Percentiles rank a stretch among this genome's conserved stretches.
Evolutionary conservation across 1,284 basidiomycete genomes (phyloP).

Genomic region (Naganishia albida): DNA sequence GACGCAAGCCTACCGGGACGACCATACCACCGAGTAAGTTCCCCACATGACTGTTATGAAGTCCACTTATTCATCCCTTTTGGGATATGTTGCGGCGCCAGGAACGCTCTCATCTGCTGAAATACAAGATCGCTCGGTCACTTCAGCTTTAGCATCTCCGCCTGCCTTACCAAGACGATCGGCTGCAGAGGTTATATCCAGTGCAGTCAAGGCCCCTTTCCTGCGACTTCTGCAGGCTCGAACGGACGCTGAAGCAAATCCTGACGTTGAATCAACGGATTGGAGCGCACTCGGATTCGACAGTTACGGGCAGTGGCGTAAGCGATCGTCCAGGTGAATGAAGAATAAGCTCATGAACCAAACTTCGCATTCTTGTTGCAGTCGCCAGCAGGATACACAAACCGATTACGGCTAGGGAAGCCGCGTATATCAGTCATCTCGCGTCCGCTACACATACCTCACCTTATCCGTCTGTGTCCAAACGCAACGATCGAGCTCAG

Average conservation of each 20-base stretch:
- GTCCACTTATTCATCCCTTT: no score
- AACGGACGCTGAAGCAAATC: not conserved
- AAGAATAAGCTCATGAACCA: not conserved
- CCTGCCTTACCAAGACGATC: no score
- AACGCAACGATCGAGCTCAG: not conserved
- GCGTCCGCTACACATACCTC: not conserved
- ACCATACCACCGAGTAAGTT: no score
- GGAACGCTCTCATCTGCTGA: no score
- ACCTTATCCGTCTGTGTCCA: not conserved
- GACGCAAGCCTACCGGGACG: no score
- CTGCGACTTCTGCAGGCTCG: not conserved
- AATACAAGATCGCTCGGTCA: no score
- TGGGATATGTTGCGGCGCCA: no score
- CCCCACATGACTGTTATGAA: no score
- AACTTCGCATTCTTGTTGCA: not conserved
- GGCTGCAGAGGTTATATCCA: not conserved
- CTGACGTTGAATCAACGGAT: slow-evolving; percentile 7
- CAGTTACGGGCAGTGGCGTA: slow-evolving; percentile 22
- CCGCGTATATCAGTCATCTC: slow-evolving; percentile 10
- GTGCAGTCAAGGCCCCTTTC: not conserved
- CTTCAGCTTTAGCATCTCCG: no score
- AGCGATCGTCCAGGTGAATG: not conserved
- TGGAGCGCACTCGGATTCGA: slow-evolving; percentile 4
- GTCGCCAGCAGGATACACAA: slow-evolving; percentile 10
- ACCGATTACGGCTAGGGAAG: slow-evolving; percentile 11